These are phyloP conservation scores for Chlorophyllum brunneum DNA, from an alignment of 768 basidiomycete genomes.

Conservation along the genomic window DNA sequence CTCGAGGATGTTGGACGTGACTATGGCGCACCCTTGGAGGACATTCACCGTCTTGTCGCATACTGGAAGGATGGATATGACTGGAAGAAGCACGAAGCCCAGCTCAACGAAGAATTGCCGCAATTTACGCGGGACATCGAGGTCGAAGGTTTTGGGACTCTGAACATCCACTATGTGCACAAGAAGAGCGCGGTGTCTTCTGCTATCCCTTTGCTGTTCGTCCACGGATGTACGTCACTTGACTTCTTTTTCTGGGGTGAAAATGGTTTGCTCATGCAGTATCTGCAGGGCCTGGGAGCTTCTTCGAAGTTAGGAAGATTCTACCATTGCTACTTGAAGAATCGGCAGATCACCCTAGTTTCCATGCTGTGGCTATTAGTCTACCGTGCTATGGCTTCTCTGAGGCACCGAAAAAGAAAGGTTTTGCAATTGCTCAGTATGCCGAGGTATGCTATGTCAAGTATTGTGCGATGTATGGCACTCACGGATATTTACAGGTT, in stretches of 20 bases:
- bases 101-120: conserved; percentile 45
- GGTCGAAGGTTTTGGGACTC: conserved; percentile 38
- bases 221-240: conserved; percentile 45
- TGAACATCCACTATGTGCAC: conserved; percentile 55
- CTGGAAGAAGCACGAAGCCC: conserved; percentile 48
- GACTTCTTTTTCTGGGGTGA: not conserved
- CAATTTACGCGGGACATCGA: conserved; percentile 52
- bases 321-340: conserved; percentile 46
- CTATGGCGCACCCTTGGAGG: conserved; percentile 47
- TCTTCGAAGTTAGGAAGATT: conserved; percentile 55
- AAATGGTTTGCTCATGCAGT: not conserved
- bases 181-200: conserved; percentile 36
- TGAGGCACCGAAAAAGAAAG: conserved; percentile 45
- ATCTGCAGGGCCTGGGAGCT: conserved; percentile 54
- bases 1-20: conserved; percentile 25
- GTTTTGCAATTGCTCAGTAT: conserved; percentile 43
- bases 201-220: conserved; percentile 39
- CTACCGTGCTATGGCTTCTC: conserved; percentile 65
- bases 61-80: conserved; percentile 49
- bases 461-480: too few species aligned
- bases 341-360: conserved; percentile 43
- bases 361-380: conserved; percentile 59
- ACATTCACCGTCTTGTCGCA: conserved; percentile 39
- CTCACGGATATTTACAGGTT: conserved; percentile 23
- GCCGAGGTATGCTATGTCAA: conserved; percentile 39